Evolutionary conservation across 257 asterid genomes (phyloP), one percentile per base, ranked within the genome.

Genomic region (Mentha longifolia): DNA sequence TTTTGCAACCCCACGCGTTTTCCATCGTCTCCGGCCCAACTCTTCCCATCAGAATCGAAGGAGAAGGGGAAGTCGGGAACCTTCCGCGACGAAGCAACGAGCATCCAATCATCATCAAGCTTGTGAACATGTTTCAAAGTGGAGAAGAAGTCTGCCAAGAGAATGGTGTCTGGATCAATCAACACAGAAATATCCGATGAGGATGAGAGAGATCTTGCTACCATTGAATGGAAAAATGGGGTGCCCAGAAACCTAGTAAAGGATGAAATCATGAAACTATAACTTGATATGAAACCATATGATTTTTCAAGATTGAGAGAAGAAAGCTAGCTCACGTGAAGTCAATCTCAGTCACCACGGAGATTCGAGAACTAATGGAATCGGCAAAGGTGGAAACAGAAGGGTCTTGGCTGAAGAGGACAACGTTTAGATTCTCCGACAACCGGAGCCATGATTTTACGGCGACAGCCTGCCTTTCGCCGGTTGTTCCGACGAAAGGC

Each of bases 21-120:
- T 61, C 88, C 88, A 69, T 86, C 91, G 67, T 85, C 79, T 39
- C 78, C 51, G 30, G 83, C 60, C 92, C 93, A 86, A 59, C 70
- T 68, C 70, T 79, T 85, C 56, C 88, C 90, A 75, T 80, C 82
- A 58, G 81, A 58, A 79, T 83, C 86, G 76, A 87, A 82, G 76
- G 30, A 78, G 79, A 85, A 87, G 56, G 95, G 90, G 42, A 86
- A 89, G 77, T 67, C 16, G 74, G 91, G 79, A 74, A 78, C 65
- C 9, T 76, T 81, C 73, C 70, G 80, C 15, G 92, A 79, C 19
- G 84, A 83, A 55, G 96, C 86, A 54, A 88, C 61, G 20, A 91
- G 86, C 67, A 94, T 84, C 97, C 99, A 94, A 47, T 91, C 96
- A 46, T 91, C 89, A 82, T 94, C 98, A 28, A 94, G 97, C 83